Base-by-base conservation (phyloP, 192 early-diverging fungal species). In the Neocallimastix lanati region DNA sequence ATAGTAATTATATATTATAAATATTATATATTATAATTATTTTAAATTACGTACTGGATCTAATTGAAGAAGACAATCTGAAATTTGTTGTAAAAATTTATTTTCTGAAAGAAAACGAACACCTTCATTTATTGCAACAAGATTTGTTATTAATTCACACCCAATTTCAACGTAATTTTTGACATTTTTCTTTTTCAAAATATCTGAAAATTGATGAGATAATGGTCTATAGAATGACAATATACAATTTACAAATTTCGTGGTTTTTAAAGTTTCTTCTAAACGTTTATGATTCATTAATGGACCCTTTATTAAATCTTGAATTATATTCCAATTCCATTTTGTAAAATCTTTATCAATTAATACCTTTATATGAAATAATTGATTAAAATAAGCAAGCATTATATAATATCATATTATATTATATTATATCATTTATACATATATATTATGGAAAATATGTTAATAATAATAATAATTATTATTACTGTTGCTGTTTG, bases 301-400 rank as follows among this genome's bases (percentile, higher is more conserved):
- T 2, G 93, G 93, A 9, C 94, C 93, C 76, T 93, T 91, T 16
- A 96, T 84, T 25, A 95, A 84, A 78, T 94, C 93, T 79, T 88
- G 81, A 28, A 94, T 90, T 28, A 84, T 85, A 33, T 93, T 91
- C 93, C 92, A 96, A 28, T 87, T 86, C 94, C 94, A 96, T 80
- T 92, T 92, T 18, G 89, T 83, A 80, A 86, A 88, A 28, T 96
- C 94, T 78, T 93, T 94, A 13, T 89, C 86, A 76, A 82, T 88
- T 13, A 94, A 37, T 25, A 93, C 89, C 89, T 91, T 85, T 28
- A 76, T 50, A n/a, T n/a, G n/a, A n/a, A n/a, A n/a, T n/a, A n/a
- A n/a, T n/a, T n/a, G n/a, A n/a, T n/a, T n/a, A n/a, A n/a, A n/a
- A n/a, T n/a, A n/a, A n/a, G n/a, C n/a, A n/a, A n/a, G n/a, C n/a